These are phyloP conservation scores for Ophiostoma novo-ulmi DNA, from an alignment of 2,329 filamentous ascomycete genomes.

Conservation along the genomic window DNA sequence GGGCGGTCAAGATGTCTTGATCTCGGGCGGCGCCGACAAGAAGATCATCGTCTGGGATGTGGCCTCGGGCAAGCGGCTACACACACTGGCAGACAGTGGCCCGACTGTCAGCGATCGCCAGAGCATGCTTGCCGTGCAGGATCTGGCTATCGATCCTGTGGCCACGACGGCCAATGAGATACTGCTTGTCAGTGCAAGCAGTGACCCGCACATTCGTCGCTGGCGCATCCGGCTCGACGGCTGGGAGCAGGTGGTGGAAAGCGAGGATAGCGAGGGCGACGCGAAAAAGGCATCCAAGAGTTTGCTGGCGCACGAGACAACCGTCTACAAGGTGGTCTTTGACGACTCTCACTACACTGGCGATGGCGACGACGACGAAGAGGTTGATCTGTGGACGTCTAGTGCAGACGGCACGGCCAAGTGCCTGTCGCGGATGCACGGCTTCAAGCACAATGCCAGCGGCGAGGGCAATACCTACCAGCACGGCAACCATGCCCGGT, in stretches of 20 bases:
- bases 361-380: conserved; percentile 36
- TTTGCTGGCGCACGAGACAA: conserved; percentile 81
- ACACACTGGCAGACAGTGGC: conserved; percentile 65
- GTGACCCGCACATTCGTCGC: conserved; percentile 70
- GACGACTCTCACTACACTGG: conserved; percentile 21
- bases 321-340: conserved; percentile 75
- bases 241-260: conserved; percentile 51
- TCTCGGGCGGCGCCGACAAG: conserved; percentile 73
- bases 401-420: conserved; percentile 86
- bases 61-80: conserved; percentile 60
- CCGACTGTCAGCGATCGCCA: conserved; percentile 35
- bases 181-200: conserved; percentile 72
- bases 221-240: conserved; percentile 59
- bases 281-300: conserved; percentile 13
- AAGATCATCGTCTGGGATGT: conserved; percentile 82
- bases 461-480: conserved; percentile 63
- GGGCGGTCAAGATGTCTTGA: conserved; percentile 56
- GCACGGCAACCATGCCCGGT: conserved; percentile 87
- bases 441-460: conserved; percentile 44
- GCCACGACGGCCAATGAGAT: conserved; percentile 47
- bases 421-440: conserved; percentile 63
- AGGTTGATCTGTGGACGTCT: conserved; percentile 81
- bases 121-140: conserved; percentile 71
- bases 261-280: neutral
- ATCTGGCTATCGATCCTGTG: conserved; percentile 68